Evolutionary conservation across 345 rosid genomes (phyloP).

Genomic region (Angophora floribunda): DNA sequence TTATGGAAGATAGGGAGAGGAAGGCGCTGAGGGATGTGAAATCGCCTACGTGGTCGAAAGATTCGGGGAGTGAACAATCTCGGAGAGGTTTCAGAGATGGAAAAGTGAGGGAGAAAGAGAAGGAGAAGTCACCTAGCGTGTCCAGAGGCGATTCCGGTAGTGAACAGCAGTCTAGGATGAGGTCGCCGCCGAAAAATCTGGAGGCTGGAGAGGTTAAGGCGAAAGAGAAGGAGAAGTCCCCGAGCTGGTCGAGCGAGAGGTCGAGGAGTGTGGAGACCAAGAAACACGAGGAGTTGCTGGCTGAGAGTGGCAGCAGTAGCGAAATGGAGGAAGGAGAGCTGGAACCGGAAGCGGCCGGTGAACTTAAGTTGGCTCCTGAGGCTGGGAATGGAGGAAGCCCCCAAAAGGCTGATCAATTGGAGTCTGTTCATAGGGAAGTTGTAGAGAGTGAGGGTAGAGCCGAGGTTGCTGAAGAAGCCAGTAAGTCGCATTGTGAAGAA

Average conservation of each 20-base stretch:
- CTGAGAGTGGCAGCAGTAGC: constrained; percentile 49
- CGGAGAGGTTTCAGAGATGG: constrained; percentile 25
- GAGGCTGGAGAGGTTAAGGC: constrained; percentile 7
- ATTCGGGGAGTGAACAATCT: constrained; percentile 71
- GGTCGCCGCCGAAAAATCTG: neutral
- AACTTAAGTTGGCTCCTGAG: constrained; percentile 4
- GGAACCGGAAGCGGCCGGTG: constrained; percentile 45
- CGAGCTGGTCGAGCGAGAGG: constrained; percentile 14
- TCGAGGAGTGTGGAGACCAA: constrained; percentile 43
- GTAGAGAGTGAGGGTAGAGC: constrained; percentile 3
- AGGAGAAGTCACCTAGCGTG: constrained; percentile 10
- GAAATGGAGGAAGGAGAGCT: constrained; percentile 99
- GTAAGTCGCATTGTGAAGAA: neutral
- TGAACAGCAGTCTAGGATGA: constrained; percentile 1
- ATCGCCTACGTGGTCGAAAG: constrained; percentile 79
- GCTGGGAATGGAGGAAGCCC: constrained; percentile 1
- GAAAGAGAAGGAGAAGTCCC: constrained; percentile 9
- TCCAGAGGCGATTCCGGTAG: constrained; percentile 8
- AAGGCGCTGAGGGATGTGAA: constrained; percentile 22
- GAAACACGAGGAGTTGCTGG: constrained; percentile 21
- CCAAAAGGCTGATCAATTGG: constrained; percentile 5
- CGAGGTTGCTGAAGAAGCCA: constrained; percentile 7
- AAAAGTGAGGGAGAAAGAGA: constrained; percentile 26
- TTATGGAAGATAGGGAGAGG: constrained; percentile 12
- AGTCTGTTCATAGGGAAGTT: constrained; percentile 10